Conservation (phyloP, 345 rosid genomes). For the Eutrema japonicum region DNA sequence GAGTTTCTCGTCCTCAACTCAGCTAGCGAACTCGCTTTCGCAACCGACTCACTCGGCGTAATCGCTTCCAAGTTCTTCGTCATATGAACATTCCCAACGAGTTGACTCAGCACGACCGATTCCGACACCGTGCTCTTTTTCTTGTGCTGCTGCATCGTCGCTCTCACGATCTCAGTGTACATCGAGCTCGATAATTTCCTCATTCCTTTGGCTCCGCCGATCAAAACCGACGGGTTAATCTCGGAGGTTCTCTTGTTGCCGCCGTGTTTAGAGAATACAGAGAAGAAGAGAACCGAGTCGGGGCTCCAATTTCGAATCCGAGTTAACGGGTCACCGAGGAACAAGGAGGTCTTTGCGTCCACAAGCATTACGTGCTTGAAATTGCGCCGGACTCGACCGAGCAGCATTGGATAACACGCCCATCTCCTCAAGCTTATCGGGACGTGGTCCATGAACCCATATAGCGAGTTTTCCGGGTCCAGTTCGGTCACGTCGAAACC, state of each 20-base stretch:
- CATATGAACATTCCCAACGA: conserved; percentile 55
- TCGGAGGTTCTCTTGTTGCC: too few species aligned
- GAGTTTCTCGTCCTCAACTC: conserved; percentile 43
- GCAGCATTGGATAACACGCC: conserved; percentile 90
- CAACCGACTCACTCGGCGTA: conserved; percentile 49
- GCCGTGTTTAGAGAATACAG: too few species aligned
- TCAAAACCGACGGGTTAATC: too few species aligned
- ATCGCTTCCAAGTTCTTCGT: conserved; percentile 57
- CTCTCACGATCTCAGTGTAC: conserved; percentile 76
- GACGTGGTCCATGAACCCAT: conserved; percentile 76
- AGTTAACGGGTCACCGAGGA: too few species aligned
- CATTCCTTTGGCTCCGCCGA: too few species aligned
- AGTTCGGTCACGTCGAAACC: conserved; percentile 79
- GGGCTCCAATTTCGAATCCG: too few species aligned
- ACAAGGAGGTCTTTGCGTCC: too few species aligned
- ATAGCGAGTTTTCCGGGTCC: conserved; percentile 84
- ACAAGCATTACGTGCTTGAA: too few species aligned
- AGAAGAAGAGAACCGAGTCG: too few species aligned
- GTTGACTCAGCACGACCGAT: conserved; percentile 65
- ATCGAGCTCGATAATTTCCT: too few species aligned
- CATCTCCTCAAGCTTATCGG: conserved; percentile 76
- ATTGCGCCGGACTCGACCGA: too few species aligned
- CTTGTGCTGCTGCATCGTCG: conserved; percentile 64
- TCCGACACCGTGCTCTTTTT: conserved; percentile 59
- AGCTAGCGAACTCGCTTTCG: conserved; percentile 55